Evolutionary conservation across 2,329 filamentous ascomycete species (phyloP).

Genomic region (Talaromyces sp.): DNA sequence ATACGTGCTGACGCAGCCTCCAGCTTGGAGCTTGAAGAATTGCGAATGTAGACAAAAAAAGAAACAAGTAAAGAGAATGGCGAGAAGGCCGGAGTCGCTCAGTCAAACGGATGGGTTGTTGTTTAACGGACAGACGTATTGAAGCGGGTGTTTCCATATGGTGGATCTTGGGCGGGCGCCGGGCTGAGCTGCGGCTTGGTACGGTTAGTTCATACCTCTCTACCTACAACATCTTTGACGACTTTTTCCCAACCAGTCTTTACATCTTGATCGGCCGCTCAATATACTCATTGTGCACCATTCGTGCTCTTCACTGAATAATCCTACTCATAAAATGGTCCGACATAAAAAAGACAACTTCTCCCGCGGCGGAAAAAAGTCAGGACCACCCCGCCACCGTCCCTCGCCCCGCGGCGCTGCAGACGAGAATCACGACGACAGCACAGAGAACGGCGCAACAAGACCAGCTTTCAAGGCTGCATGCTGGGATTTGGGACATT

Average conservation of each 20-base stretch:
- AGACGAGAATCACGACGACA: constrained; percentile 38
- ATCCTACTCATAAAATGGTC: constrained; percentile 75
- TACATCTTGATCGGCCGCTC: background rate
- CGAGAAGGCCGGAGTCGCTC: background rate
- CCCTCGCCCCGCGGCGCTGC: constrained; percentile 43
- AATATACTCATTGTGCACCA: background rate
- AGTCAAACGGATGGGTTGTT: constrained; percentile 1
- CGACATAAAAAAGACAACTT: constrained; percentile 91
- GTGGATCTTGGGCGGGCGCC: constrained; percentile 9
- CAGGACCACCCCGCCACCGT: constrained; percentile 56
- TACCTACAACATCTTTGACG: background rate
- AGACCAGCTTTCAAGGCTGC: constrained; percentile 74
- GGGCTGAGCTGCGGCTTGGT: constrained; percentile 7
- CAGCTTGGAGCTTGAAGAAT: constrained; percentile 53
- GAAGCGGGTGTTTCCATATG: constrained; percentile 4
- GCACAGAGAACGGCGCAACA: constrained; percentile 27
- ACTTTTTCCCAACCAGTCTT: background rate
- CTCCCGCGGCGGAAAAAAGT: constrained; percentile 68
- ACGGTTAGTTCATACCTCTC: background rate
- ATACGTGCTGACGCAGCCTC: constrained; percentile 94
- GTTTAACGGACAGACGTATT: constrained; percentile 8
- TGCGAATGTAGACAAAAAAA: constrained; percentile 18
- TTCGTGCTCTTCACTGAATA: no score
- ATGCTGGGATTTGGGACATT: constrained; percentile 97
- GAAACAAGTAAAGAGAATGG: background rate